phyloP scores from a whole-genome alignment of 371 early-diverging fungal species.

The Fennellomyces sp. region DNA sequence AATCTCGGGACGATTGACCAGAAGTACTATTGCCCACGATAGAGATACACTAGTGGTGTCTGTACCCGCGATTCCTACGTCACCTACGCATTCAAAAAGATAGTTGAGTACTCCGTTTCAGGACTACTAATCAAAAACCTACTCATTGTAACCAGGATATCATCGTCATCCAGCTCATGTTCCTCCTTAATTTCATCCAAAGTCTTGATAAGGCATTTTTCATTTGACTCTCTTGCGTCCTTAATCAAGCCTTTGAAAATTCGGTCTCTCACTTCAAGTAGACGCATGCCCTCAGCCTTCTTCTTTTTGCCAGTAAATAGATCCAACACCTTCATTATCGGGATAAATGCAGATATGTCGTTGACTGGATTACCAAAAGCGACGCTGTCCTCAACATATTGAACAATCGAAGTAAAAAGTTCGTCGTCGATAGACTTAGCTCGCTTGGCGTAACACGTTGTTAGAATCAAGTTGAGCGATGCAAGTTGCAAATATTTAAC shows the following conservation, averaged over 20 bases:
- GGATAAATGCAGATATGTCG: constrained; percentile 18
- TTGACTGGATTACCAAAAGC: neutral
- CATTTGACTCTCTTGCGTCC: neutral
- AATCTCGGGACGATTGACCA: constrained; percentile 18
- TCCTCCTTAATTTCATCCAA: constrained; percentile 17
- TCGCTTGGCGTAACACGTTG: constrained; percentile 11
- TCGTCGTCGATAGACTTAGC: constrained; percentile 12
- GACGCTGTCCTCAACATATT: constrained; percentile 5
- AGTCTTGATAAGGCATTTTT: constrained; percentile 16
- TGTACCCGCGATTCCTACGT: constrained; percentile 19
- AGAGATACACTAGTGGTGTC: constrained; percentile 18
- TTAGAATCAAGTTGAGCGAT: constrained; percentile 14
- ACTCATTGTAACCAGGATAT: constrained; percentile 16
- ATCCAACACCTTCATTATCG: constrained; percentile 9
- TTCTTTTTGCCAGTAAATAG: constrained; percentile 1
- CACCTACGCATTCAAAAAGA: no score
- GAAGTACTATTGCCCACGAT: constrained; percentile 15
- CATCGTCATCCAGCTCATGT: constrained; percentile 19
- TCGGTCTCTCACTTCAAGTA: neutral
- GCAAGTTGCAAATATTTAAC: constrained; percentile 2
- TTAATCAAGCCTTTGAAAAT: constrained; percentile 2
- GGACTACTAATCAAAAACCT: no score
- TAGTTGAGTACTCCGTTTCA: no score
- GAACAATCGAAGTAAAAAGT: constrained; percentile 7
- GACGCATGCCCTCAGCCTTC: neutral